A percentile compares a stretch with the other conserved stretches of the same genome.
Conservation (phyloP, 495 filamentous ascomycete genomes). For the Acidiella bohemica region DNA sequence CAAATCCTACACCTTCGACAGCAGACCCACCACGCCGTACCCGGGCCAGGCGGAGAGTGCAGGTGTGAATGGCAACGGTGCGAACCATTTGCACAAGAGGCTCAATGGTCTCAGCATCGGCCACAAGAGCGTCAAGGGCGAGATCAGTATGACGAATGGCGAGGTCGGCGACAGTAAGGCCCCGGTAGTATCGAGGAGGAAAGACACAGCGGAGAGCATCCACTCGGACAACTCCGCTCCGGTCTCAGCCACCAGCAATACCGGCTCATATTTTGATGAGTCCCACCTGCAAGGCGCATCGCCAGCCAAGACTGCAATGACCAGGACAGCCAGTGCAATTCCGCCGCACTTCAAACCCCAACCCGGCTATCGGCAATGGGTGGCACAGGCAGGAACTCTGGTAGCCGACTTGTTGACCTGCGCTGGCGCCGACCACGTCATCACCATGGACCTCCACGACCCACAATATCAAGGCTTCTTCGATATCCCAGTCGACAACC, state of each 20-base stretch:
- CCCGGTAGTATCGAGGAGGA: conserved; percentile 29
- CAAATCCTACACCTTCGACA: conserved; percentile 77
- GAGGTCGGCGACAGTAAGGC: conserved; percentile 24
- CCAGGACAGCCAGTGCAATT: neutral
- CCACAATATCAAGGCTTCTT: conserved; percentile 99
- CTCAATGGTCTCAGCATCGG: conserved; percentile 32
- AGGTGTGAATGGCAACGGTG: conserved; percentile 45
- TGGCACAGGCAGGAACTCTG: conserved; percentile 90
- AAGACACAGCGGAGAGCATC: conserved; percentile 48
- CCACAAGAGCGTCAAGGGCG: conserved; percentile 18
- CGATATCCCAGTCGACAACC: conserved; percentile 93
- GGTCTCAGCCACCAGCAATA: conserved; percentile 8
- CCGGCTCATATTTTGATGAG: conserved; percentile 5
- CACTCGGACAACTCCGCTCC: conserved; percentile 33
- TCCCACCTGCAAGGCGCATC: neutral
- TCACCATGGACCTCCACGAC: conserved; percentile 96
- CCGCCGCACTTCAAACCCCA: conserved; percentile 54
- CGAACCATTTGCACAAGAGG: conserved; percentile 49
- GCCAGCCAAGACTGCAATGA: neutral
- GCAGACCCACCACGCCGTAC: conserved; percentile 70
- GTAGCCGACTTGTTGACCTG: conserved; percentile 90
- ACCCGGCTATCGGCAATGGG: conserved; percentile 95
- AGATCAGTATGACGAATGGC: too few species aligned
- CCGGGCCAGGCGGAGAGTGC: conserved; percentile 50
- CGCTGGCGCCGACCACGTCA: conserved; percentile 89